A percentile compares a stretch with the other conserved stretches of the same genome.
phyloP scores from a whole-genome alignment of 2,329 filamentous ascomycete species.

The Pseudocercospora cruenta region DNA sequence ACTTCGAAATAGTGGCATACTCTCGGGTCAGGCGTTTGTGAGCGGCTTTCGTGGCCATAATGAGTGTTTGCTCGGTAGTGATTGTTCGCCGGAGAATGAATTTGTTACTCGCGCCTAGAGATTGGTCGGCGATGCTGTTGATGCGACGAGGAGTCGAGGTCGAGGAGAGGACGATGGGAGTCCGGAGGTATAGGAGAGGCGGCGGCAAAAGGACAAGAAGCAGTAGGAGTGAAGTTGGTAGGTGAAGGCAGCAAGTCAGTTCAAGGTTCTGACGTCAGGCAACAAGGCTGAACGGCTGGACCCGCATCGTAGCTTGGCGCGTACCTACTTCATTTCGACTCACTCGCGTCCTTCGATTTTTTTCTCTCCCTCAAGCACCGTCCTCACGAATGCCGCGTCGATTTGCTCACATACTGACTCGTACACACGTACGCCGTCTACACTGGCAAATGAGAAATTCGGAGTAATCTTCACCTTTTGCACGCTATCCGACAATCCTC shows the following conservation, averaged over 20 bases:
- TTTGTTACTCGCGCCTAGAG: background rate
- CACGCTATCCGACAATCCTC: constrained; percentile 19
- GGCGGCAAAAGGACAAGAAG: background rate
- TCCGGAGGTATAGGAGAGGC: background rate
- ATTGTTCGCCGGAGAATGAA: background rate
- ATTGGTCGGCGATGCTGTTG: background rate
- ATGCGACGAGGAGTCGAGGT: background rate
- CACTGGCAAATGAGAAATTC: constrained; percentile 93
- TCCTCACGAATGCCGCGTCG: constrained; percentile 92
- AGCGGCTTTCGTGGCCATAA: constrained; percentile 45
- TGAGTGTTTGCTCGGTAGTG: constrained; percentile 2
- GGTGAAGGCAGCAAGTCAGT: background rate
- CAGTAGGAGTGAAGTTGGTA: background rate
- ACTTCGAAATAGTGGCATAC: constrained; percentile 41
- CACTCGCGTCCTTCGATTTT: constrained; percentile 8
- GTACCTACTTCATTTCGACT: constrained; percentile 5
- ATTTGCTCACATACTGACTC: constrained; percentile 80
- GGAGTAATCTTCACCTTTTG: constrained; percentile 82
- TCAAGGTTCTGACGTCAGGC: background rate
- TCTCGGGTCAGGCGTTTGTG: constrained; percentile 45
- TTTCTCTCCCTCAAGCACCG: constrained; percentile 65
- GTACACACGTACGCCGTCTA: constrained; percentile 18
- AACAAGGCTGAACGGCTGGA: background rate
- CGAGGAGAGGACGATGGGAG: too few species aligned
- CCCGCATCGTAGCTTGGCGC: background rate